These are phyloP conservation scores for Patellifolia procumbens DNA, from an alignment of 179 eudicot species.

Conservation along the genomic window DNA sequence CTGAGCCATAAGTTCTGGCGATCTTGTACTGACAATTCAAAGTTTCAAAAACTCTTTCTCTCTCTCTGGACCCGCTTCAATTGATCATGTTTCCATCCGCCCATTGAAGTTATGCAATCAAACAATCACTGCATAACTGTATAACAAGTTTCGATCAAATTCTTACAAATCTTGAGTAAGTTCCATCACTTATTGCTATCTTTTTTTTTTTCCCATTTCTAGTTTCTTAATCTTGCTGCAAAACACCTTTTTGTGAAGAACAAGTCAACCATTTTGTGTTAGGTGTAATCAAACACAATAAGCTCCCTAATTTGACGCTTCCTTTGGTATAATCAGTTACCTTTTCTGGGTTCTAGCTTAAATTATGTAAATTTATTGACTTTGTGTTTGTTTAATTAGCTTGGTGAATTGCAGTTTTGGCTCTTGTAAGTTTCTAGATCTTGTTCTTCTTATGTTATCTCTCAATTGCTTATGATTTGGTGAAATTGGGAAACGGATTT, in stretches of 20 bases:
- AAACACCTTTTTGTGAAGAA: not conserved
- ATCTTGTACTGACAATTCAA: not conserved
- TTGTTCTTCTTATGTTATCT: not conserved
- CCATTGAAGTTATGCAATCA: not conserved
- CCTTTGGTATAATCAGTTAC: not conserved
- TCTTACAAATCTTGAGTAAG: constrained; percentile 5
- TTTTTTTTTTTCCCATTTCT: not conserved
- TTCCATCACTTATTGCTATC: not conserved
- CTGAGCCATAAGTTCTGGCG: not conserved
- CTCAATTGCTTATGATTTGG: not conserved
- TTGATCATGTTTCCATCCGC: not conserved
- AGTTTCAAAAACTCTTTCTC: not conserved
- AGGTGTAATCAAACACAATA: not conserved
- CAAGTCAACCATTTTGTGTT: not conserved
- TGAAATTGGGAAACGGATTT: not conserved
- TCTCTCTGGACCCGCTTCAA: not conserved
- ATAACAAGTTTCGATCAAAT: not conserved
- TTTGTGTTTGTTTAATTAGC: not conserved
- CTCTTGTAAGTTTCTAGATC: not conserved
- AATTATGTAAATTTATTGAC: not conserved
- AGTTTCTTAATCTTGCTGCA: not conserved
- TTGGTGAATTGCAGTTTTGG: not conserved
- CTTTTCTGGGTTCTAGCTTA: not conserved
- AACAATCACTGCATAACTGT: too few relatives aligned
- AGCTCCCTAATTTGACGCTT: not conserved